A percentile compares a stretch with the other conserved stretches of the same genome.
phyloP scores from a whole-genome alignment of 768 basidiomycete genomes.

The Suillus paluster region DNA sequence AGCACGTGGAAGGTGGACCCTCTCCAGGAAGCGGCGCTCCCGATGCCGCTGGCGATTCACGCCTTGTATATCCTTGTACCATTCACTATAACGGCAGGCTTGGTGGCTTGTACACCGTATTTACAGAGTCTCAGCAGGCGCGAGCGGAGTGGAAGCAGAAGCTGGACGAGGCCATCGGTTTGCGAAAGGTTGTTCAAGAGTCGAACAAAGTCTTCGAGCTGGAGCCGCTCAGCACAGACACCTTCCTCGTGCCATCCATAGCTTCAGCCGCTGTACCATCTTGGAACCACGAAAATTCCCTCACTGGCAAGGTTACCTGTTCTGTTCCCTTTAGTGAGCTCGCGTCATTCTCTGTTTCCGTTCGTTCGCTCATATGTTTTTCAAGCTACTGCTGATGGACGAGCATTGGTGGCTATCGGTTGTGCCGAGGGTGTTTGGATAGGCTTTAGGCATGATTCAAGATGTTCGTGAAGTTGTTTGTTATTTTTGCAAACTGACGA shows the following conservation, averaged over 20 bases:
- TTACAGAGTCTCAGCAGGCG: slow-evolving; percentile 77
- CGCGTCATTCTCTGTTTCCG: background rate
- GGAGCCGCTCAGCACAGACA: slow-evolving; percentile 86
- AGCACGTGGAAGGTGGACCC: slow-evolving; percentile 33
- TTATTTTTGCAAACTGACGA: slow-evolving; percentile 12
- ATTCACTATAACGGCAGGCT: slow-evolving; percentile 88
- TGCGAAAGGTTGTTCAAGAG: slow-evolving; percentile 88
- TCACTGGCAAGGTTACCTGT: slow-evolving; percentile 88
- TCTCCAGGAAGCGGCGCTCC: slow-evolving; percentile 35
- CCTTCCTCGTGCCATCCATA: slow-evolving; percentile 79
- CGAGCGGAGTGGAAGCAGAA: slow-evolving; percentile 90
- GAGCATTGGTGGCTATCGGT: slow-evolving; percentile 89
- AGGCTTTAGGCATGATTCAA: slow-evolving; percentile 86
- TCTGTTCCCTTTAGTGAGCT: slow-evolving; percentile 86
- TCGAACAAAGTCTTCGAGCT: slow-evolving; percentile 95
- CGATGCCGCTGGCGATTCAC: slow-evolving; percentile 61
- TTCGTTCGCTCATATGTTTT: slow-evolving; percentile 12
- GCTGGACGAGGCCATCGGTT: slow-evolving; percentile 83
- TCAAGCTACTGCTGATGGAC: slow-evolving; percentile 80
- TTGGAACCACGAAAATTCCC: slow-evolving; percentile 71
- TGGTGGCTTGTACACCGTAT: slow-evolving; percentile 86
- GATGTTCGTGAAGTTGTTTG: slow-evolving; percentile 54
- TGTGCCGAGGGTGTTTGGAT: slow-evolving; percentile 98
- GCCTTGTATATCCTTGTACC: slow-evolving; percentile 85
- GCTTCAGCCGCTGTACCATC: slow-evolving; percentile 50